A percentile compares a stretch with the other conserved stretches of the same genome.
These are phyloP conservation scores for Orbilia oligospora DNA, from an alignment of 2,329 filamentous ascomycete species.

Conservation along the genomic window DNA sequence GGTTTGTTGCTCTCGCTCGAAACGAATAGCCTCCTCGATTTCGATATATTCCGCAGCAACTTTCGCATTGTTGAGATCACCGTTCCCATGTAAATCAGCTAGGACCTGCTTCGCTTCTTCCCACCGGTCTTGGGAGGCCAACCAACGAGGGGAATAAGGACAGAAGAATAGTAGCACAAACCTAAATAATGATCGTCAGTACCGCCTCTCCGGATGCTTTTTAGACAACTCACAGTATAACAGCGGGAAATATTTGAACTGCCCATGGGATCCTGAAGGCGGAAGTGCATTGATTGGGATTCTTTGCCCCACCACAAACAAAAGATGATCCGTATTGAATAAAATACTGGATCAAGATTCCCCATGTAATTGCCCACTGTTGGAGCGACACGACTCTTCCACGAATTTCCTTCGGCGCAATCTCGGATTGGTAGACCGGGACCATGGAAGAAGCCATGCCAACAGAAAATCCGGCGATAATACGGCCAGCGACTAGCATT, in stretches of 20 bases:
- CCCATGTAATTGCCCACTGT: conserved; percentile 81
- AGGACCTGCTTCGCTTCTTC: conserved; percentile 75
- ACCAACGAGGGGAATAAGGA: conserved; percentile 78
- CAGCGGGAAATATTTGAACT: conserved; percentile 73
- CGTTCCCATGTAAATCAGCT: conserved; percentile 73
- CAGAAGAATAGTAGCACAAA: conserved; percentile 74
- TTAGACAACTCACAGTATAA: conserved; percentile 67
- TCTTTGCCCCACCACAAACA: conserved; percentile 71
- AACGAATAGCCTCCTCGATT: conserved; percentile 72
- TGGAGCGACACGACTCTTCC: conserved; percentile 76
- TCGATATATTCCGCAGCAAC: conserved; percentile 77
- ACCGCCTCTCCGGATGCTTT: too few species aligned
- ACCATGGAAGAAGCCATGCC: conserved; percentile 81
- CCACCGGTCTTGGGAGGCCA: conserved; percentile 78
- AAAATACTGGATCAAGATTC: conserved; percentile 77
- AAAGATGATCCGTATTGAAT: conserved; percentile 76
- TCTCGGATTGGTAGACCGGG: conserved; percentile 78
- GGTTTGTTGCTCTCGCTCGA: conserved; percentile 71
- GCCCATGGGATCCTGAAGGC: conserved; percentile 77
- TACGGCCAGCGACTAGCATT: conserved; percentile 80
- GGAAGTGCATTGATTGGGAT: conserved; percentile 70
- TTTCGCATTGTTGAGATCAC: conserved; percentile 72
- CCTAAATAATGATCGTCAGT: conserved; percentile 54
- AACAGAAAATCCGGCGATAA: conserved; percentile 80
- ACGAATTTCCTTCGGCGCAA: conserved; percentile 73